Evolutionary conservation across 2,329 filamentous ascomycete species (phyloP).

Genomic region (Calonectria crousiana): DNA sequence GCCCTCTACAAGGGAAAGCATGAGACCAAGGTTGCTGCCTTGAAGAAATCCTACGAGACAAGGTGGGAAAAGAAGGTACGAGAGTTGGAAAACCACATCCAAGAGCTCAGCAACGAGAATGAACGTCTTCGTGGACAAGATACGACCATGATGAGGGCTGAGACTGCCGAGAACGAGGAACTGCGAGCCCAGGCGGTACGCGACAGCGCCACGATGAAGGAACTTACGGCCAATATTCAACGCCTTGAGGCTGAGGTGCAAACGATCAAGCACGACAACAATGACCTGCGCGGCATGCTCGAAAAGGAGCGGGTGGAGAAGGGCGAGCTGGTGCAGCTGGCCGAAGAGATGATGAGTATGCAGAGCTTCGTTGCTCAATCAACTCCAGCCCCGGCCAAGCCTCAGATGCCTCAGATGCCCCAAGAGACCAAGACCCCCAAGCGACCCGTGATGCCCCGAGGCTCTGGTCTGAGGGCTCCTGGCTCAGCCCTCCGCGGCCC

Average conservation of each 20-base stretch:
- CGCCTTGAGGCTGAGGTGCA: conserved; percentile 80
- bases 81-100: conserved; percentile 80
- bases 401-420: conserved; percentile 36
- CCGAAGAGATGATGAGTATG: conserved; percentile 86
- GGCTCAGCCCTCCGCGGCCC: conserved; percentile 58
- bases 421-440: conserved; percentile 51
- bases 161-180: conserved; percentile 62
- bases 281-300: conserved; percentile 72
- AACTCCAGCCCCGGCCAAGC: conserved; percentile 27
- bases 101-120: conserved; percentile 78
- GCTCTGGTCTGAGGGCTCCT: conserved; percentile 73
- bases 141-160: conserved; percentile 71
- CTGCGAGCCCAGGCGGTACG: conserved; percentile 70
- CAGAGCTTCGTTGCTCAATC: conserved; percentile 59
- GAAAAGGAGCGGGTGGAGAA: conserved; percentile 85
- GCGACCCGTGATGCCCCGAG: conserved; percentile 54
- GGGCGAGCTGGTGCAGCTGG: conserved; percentile 83
- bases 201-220: conserved; percentile 75
- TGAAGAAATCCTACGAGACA: conserved; percentile 87
- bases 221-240: conserved; percentile 79
- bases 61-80: conserved; percentile 90
- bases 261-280: conserved; percentile 78
- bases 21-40: conserved; percentile 91
- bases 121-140: conserved; percentile 79
- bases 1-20: conserved; percentile 96